These are phyloP conservation scores for Thymus quinquecostatus DNA, from an alignment of 257 asterid genomes.

Conservation along the genomic window DNA sequence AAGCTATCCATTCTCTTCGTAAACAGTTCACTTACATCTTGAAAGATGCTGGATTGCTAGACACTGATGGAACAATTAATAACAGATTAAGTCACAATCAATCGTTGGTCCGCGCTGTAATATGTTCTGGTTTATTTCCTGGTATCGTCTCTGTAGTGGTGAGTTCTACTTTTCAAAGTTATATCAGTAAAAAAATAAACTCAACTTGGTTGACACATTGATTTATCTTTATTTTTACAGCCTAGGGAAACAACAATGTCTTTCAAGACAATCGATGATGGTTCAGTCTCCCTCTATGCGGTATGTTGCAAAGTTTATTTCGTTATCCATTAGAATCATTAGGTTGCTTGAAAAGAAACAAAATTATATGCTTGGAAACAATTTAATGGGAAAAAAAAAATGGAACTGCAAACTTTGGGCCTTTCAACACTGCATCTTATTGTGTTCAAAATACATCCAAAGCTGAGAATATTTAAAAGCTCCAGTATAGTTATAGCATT, in stretches of 20 bases:
- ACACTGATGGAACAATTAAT: conserved; percentile 57
- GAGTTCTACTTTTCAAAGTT: conserved; percentile 36
- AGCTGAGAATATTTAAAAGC: not conserved
- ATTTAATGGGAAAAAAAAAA: not conserved
- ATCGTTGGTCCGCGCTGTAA: conserved; percentile 94
- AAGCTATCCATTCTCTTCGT: conserved; percentile 93
- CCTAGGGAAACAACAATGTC: conserved; percentile 97
- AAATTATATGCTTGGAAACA: not conserved
- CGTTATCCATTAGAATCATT: conserved; percentile 12
- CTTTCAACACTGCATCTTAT: conserved; percentile 9
- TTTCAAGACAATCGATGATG: conserved; percentile 98
- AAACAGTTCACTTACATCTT: conserved; percentile 87
- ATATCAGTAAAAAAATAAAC: conserved; percentile 8
- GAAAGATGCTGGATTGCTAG: conserved; percentile 86
- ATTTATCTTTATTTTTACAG: conserved; percentile 54
- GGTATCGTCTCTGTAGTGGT: conserved; percentile 97
- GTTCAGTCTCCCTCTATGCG: conserved; percentile 90
- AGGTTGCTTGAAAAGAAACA: not conserved
- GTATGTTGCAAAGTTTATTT: conserved; percentile 53
- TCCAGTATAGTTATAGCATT: too few species aligned
- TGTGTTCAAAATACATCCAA: not conserved
- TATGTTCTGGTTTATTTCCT: conserved; percentile 96
- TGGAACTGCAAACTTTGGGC: not conserved
- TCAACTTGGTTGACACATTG: conserved; percentile 16
- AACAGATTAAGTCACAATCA: conserved; percentile 90